Conservation (phyloP, 805 yeast genomes). For the Cyberlindnera galapagoensis region DNA sequence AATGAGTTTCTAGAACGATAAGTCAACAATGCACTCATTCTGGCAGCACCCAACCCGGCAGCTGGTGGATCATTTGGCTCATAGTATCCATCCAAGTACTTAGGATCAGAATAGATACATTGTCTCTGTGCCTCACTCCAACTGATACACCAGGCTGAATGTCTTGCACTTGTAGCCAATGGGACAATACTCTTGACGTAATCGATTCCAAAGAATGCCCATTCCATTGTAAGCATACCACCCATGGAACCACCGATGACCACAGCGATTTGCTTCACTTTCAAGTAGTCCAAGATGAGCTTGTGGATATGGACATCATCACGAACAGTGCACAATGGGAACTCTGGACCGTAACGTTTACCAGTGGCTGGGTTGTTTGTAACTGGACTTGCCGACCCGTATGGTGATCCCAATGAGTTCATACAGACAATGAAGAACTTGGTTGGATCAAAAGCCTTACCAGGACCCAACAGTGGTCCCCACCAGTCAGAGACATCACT, state of each 20-base stretch:
- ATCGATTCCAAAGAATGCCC: constrained; percentile 60
- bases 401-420: constrained; percentile 94
- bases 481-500: constrained; percentile 97
- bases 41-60: constrained; percentile 88
- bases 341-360: constrained; percentile 83
- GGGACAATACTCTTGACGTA: constrained; percentile 74
- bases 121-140: constrained; percentile 99
- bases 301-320: constrained; percentile 84
- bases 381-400: constrained; percentile 91
- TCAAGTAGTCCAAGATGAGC: constrained; percentile 69
- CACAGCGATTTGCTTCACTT: constrained; percentile 72
- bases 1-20: constrained; percentile 90
- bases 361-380: constrained; percentile 74
- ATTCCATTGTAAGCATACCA: constrained; percentile 92
- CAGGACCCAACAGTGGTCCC: constrained; percentile 90
- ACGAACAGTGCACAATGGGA: constrained; percentile 88
- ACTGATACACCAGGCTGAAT: constrained; percentile 97
- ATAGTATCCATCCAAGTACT: constrained; percentile 86
- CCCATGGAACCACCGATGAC: constrained; percentile 99
- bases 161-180: constrained; percentile 89
- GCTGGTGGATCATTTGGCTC: constrained; percentile 71
- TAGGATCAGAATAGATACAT: constrained; percentile 91
- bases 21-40: constrained; percentile 93
- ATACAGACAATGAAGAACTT: constrained; percentile 81
- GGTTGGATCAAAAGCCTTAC: constrained; percentile 85